A percentile compares a stretch with the other conserved stretches of the same genome.
These are phyloP conservation scores for Ajuga chamaepitys DNA, from an alignment of 257 asterid species.

Conservation along the genomic window DNA sequence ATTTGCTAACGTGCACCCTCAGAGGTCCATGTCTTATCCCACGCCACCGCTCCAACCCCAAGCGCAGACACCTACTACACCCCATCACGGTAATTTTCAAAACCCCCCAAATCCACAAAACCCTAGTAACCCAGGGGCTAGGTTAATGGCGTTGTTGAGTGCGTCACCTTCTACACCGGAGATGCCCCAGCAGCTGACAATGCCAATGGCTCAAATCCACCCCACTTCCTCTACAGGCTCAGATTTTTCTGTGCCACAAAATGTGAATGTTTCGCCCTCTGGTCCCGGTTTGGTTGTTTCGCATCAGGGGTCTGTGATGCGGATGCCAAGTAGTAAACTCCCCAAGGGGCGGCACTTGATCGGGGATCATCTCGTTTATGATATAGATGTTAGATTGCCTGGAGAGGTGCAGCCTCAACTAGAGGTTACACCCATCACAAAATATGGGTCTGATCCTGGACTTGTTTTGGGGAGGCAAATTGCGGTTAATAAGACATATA, in stretches of 20 bases:
- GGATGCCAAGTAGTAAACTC: conserved; percentile 84
- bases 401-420: conserved; percentile 98
- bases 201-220: conserved; percentile 37
- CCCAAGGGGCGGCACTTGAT: conserved; percentile 88
- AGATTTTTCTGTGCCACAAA: conserved; percentile 39
- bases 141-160: conserved; percentile 82
- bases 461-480: conserved; percentile 91
- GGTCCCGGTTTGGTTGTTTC: conserved; percentile 37
- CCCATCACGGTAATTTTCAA: conserved; percentile 37
- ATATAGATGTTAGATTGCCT: conserved; percentile 66
- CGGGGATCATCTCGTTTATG: conserved; percentile 64
- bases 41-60: conserved; percentile 76
- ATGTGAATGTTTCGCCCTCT: conserved; percentile 25
- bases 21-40: conserved; percentile 78
- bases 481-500: conserved; percentile 87
- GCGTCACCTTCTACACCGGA: conserved; percentile 56
- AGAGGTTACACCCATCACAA: conserved; percentile 98
- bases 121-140: conserved; percentile 59
- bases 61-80: conserved; percentile 26
- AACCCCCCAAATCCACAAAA: conserved; percentile 32
- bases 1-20: conserved; percentile 46
- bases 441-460: conserved; percentile 90
- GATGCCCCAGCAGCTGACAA: conserved; percentile 30
- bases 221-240: conserved; percentile 64
- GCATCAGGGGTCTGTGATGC: conserved; percentile 46